Evolutionary conservation across 2,329 filamentous ascomycete genomes (phyloP).

Genomic region (Hypoxylon sp.): DNA sequence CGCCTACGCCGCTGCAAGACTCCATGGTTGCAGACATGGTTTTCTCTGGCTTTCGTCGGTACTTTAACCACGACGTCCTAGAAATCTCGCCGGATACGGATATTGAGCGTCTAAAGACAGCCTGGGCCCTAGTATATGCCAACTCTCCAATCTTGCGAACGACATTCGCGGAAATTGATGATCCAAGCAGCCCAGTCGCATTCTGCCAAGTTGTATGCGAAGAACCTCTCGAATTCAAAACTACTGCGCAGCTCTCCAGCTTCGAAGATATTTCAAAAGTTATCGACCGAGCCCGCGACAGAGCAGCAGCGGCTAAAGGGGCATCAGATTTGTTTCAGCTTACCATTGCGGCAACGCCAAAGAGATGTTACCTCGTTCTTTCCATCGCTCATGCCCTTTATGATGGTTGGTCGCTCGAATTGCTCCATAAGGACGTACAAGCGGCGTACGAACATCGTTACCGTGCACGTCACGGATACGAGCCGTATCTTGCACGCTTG

Average conservation of each 20-base stretch:
- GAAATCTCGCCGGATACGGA: slow-evolving; percentile 69
- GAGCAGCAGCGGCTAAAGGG: slow-evolving; percentile 56
- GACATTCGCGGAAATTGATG: slow-evolving; percentile 74
- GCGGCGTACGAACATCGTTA: slow-evolving; percentile 69
- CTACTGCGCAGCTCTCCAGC: slow-evolving; percentile 42
- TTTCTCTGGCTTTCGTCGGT: slow-evolving; percentile 77
- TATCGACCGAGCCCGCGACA: slow-evolving; percentile 54
- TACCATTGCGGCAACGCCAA: slow-evolving; percentile 54
- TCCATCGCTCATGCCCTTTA: slow-evolving; percentile 90
- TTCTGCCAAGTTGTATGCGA: slow-evolving; percentile 64
- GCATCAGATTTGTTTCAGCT: slow-evolving; percentile 63
- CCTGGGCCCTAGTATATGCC: slow-evolving; percentile 72
- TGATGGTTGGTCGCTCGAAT: slow-evolving; percentile 84
- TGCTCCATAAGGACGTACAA: slow-evolving; percentile 79
- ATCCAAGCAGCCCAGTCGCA: slow-evolving; percentile 64
- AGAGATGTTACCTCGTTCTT: slow-evolving; percentile 64
- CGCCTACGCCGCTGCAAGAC: slow-evolving; percentile 87
- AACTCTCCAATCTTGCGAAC: slow-evolving; percentile 80
- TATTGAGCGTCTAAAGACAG: slow-evolving; percentile 65
- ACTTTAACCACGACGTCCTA: slow-evolving; percentile 88
- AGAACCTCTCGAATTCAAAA: slow-evolving; percentile 40
- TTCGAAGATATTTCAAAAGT: slow-evolving; percentile 54
- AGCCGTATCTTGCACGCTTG: slow-evolving; percentile 67
- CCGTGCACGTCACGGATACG: slow-evolving; percentile 60
- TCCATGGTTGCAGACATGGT: slow-evolving; percentile 87